Percentiles rank a stretch among this genome's conserved stretches.
phyloP scores from a whole-genome alignment of 2,329 filamentous ascomycete genomes.

The Myriangium duriaei region DNA sequence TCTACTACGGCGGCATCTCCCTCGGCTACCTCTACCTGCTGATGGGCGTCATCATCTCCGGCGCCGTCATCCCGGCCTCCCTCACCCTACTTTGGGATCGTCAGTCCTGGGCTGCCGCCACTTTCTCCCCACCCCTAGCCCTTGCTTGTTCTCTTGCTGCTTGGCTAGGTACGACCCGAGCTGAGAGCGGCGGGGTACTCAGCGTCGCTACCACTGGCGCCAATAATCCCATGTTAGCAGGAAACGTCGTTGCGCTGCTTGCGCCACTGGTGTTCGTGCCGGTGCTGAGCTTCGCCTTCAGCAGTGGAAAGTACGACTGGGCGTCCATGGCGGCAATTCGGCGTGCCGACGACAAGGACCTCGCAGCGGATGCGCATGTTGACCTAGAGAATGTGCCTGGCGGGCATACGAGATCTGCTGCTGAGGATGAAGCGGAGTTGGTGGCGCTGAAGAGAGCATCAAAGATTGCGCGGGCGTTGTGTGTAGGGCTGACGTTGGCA shows the following conservation, averaged over 20 bases:
- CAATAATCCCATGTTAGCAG: constrained; percentile 67
- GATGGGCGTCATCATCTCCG: constrained; percentile 84
- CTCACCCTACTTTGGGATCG: constrained; percentile 69
- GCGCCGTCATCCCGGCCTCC: constrained; percentile 62
- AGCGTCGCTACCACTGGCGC: constrained; percentile 63
- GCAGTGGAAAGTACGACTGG: constrained; percentile 75
- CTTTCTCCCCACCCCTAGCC: constrained; percentile 56
- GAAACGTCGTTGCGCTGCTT: constrained; percentile 72
- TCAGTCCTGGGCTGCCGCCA: constrained; percentile 65
- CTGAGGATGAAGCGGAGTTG: constrained; percentile 32
- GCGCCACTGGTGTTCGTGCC: constrained; percentile 65
- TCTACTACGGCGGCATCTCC: constrained; percentile 49
- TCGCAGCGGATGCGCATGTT: constrained; percentile 49
- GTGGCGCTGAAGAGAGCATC: constrained; percentile 31
- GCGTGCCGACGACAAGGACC: constrained; percentile 63
- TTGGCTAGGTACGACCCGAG: constrained; percentile 66
- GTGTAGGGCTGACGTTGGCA: constrained; percentile 52
- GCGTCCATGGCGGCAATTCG: constrained; percentile 68
- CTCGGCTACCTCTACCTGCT: constrained; percentile 85
- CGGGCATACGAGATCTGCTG: constrained; percentile 25
- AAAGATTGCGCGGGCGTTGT: constrained; percentile 44
- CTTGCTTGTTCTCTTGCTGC: constrained; percentile 56
- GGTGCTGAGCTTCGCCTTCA: constrained; percentile 57
- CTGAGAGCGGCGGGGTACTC: constrained; percentile 50
- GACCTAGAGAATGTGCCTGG: constrained; percentile 54